Evolutionary conservation across 1,284 basidiomycete genomes (phyloP), one percentile per base, ranked within the genome.

Genomic region (Peniophora sp.): DNA sequence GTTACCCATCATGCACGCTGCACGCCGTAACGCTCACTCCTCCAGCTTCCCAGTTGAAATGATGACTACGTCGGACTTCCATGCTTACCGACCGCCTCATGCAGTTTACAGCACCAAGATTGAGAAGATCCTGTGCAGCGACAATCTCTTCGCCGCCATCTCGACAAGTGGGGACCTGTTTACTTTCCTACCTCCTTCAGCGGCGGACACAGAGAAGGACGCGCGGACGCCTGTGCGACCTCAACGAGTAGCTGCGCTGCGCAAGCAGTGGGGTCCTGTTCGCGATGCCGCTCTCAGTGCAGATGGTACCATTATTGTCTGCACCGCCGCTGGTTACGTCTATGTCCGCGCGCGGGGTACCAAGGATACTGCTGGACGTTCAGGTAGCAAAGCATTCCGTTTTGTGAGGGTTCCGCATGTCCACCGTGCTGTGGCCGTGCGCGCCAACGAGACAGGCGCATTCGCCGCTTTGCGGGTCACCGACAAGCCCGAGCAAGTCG

Each of bases 251-350:
- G 97, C 94, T 94, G 87, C 89, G 0, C 69, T 97, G 50, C 75
- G 91, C 52, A 92, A 89, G 63, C 85, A 88, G 56, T 91, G 92
- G 62, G 91, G 89, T 43, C 87, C 90, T 22, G 91, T 92, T 38
- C 82, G 76, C 63, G 95, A 98, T 63, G 87, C 96, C 8, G 94
- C 92, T 0, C 75, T 98, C 19, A 92, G 94, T 14, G 72, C 82
- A 0, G 93, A 97, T 58, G 92, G 94, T 2, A 82, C 88, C 6
- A 80, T 98, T 59, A 87, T 97, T 60, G 78, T 98, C 41, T 97
- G 92, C 68, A 98, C 96, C 0, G 84, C 89, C 58, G 94, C 94
- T 1, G 96, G 96, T 0, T 94, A 98, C 59, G 94, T 97, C 25
- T 98, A 91, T 61, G 78, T 95, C 20, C 83, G 92, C 23, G 78